These are phyloP conservation scores for Auxenochlorella protothecoides DNA, from an alignment of 139 green algal species.

Conservation along the genomic window DNA sequence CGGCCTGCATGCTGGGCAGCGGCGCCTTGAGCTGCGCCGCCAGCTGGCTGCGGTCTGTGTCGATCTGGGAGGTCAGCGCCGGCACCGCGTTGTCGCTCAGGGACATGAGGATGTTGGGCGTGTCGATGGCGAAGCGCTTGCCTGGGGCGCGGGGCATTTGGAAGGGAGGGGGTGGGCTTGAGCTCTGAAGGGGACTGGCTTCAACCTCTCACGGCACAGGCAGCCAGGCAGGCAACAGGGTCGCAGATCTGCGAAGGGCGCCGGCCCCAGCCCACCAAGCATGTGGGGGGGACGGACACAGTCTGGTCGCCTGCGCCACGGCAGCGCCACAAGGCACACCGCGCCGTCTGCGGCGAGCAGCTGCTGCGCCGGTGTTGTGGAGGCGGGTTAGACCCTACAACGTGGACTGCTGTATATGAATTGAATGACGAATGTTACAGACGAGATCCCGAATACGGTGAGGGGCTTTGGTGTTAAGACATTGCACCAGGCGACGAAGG, in stretches of 20 bases:
- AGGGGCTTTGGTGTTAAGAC: no score
- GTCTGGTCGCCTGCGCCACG: neutral
- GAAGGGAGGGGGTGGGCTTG: no score
- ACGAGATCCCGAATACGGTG: no score
- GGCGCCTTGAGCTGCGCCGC: slow-evolving; percentile 19
- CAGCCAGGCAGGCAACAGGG: neutral
- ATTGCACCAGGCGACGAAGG: no score
- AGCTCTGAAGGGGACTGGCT: no score
- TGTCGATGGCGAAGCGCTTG: slow-evolving; percentile 65
- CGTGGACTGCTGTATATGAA: no score
- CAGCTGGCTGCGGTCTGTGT: slow-evolving; percentile 1
- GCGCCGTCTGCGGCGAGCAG: neutral
- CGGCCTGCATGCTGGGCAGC: slow-evolving; percentile 29
- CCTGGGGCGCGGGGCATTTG: neutral
- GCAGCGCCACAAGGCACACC: neutral
- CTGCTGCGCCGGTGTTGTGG: no score
- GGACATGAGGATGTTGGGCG: neutral
- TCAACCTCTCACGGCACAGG: neutral
- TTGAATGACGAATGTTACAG: no score
- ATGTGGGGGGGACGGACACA: no score
- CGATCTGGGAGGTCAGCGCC: neutral
- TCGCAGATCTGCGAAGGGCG: neutral
- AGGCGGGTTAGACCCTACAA: no score
- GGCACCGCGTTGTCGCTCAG: slow-evolving; percentile 5
- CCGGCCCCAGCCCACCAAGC: no score